These are phyloP conservation scores for Metschnikowia dekortorum DNA, from an alignment of 805 yeast species.

Conservation along the genomic window DNA sequence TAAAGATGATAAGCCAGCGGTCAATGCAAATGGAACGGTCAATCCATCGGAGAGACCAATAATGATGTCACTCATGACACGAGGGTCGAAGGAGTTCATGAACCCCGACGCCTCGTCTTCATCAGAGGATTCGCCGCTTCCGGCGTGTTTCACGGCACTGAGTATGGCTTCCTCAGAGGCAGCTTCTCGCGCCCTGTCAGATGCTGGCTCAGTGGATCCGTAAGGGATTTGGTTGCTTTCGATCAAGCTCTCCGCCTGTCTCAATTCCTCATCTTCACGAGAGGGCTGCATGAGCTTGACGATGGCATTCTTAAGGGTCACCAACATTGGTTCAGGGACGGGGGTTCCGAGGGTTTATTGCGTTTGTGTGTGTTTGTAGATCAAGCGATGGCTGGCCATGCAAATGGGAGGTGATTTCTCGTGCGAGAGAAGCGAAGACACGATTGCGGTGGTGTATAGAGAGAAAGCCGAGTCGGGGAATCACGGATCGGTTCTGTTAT, in stretches of 20 bases:
- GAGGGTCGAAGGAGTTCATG: slow-evolving; percentile 67
- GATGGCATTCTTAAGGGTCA: slow-evolving; percentile 31
- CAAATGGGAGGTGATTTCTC: not conserved
- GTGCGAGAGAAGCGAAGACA: not conserved
- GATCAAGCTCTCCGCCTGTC: slow-evolving; percentile 27
- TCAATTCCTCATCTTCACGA: slow-evolving; percentile 25
- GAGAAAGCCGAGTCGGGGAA: not conserved
- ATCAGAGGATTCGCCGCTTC: slow-evolving; percentile 19
- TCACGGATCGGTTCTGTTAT: not conserved
- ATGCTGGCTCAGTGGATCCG: slow-evolving; percentile 26
- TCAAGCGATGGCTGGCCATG: not conserved
- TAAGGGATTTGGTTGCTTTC: slow-evolving; percentile 33
- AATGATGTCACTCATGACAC: slow-evolving; percentile 89
- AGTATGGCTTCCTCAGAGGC: slow-evolving; percentile 36
- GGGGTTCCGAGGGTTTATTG: not conserved
- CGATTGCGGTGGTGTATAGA: slow-evolving; percentile 1
- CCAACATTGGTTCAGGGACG: slow-evolving; percentile 10
- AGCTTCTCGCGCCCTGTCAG: slow-evolving; percentile 32
- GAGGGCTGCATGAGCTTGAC: slow-evolving; percentile 22
- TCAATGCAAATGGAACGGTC: slow-evolving; percentile 97
- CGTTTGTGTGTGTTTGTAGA: not conserved
- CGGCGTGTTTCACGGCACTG: slow-evolving; percentile 26
- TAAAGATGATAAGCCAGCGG: slow-evolving; percentile 89
- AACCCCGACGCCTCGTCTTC: slow-evolving; percentile 24
- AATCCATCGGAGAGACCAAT: slow-evolving; percentile 94